Evolutionary conservation across 73 alveolate species (phyloP).

Genomic region (Paramecium octaurelia): DNA sequence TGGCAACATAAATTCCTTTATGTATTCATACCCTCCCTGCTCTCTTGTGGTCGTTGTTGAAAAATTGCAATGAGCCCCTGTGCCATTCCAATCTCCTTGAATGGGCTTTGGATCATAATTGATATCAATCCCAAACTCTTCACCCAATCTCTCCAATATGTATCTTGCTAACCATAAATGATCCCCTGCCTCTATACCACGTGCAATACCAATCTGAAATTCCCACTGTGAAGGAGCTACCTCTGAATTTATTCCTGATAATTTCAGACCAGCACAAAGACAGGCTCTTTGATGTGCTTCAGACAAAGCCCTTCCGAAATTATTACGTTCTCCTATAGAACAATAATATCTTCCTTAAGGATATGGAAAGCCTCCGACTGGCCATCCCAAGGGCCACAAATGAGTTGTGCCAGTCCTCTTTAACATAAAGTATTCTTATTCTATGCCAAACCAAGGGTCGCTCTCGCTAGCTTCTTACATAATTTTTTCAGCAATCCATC

Average conservation of each 20-base stretch:
- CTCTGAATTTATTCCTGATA: conserved; percentile 90
- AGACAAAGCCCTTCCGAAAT: conserved; percentile 87
- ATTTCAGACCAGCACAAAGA: conserved; percentile 80
- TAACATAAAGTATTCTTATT: conserved; percentile 89
- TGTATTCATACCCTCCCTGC: conserved; percentile 70
- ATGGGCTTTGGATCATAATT: conserved; percentile 69
- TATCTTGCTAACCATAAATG: conserved; percentile 90
- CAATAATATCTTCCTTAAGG: conserved; percentile 94
- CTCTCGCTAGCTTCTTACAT: conserved; percentile 62
- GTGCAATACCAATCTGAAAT: conserved; percentile 84
- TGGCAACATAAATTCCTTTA: conserved; percentile 57
- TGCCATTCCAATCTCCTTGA: conserved; percentile 84
- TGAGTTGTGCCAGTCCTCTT: conserved; percentile 64
- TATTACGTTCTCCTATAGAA: conserved; percentile 77
- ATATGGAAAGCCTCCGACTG: conserved; percentile 82
- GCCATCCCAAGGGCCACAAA: conserved; percentile 82
- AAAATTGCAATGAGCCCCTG: conserved; percentile 92
- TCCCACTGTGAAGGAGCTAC: conserved; percentile 96
- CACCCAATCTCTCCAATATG: conserved; percentile 65
- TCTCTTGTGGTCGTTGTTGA: conserved; percentile 81
- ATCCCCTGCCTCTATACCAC: conserved; percentile 89
- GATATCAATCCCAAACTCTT: conserved; percentile 55
- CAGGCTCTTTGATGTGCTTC: conserved; percentile 87
- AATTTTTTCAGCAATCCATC: conserved; percentile 67
- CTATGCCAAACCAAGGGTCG: conserved; percentile 94